A percentile compares a stretch with the other conserved stretches of the same genome.
phyloP scores from a whole-genome alignment of 2,329 filamentous ascomycete species.

The Aspergillus calidoustus region DNA sequence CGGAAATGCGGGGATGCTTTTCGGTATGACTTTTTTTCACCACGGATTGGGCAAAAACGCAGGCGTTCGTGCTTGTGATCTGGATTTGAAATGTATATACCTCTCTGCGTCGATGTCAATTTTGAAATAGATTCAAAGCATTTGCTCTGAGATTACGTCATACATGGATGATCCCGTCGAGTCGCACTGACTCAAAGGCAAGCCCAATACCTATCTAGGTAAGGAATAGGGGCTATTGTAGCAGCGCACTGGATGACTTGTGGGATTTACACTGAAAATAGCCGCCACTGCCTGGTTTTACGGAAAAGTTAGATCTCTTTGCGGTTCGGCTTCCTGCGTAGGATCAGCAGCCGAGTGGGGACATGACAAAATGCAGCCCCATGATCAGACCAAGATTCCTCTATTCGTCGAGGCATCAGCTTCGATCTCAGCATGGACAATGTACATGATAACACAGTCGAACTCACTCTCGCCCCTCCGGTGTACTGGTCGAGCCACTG shows the following conservation, averaged over 20 bases:
- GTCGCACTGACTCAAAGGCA: neutral
- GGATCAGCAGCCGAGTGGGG: slow-evolving; percentile 13
- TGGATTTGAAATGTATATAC: slow-evolving; percentile 32
- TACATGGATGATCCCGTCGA: neutral
- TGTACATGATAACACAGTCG: neutral
- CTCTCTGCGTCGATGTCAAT: slow-evolving; percentile 21
- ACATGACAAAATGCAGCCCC: slow-evolving; percentile 16
- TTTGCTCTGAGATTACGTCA: slow-evolving; percentile 8
- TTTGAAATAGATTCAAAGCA: slow-evolving; percentile 28
- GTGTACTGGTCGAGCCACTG: slow-evolving; percentile 3
- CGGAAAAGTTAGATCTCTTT: neutral
- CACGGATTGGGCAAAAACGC: slow-evolving; percentile 21
- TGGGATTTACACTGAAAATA: neutral
- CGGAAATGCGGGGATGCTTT: slow-evolving; percentile 22
- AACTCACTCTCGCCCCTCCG: neutral
- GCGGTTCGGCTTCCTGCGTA: neutral
- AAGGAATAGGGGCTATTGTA: neutral
- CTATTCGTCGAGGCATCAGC: neutral
- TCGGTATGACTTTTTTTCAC: slow-evolving; percentile 12
- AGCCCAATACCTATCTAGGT: neutral
- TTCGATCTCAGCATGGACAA: neutral
- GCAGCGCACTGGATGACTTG: neutral
- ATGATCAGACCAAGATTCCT: slow-evolving; percentile 5
- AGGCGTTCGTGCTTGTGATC: slow-evolving; percentile 24
- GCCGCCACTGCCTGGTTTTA: neutral